These are phyloP conservation scores for Metschnikowia lunata DNA, from an alignment of 805 yeast genomes.

Conservation along the genomic window DNA sequence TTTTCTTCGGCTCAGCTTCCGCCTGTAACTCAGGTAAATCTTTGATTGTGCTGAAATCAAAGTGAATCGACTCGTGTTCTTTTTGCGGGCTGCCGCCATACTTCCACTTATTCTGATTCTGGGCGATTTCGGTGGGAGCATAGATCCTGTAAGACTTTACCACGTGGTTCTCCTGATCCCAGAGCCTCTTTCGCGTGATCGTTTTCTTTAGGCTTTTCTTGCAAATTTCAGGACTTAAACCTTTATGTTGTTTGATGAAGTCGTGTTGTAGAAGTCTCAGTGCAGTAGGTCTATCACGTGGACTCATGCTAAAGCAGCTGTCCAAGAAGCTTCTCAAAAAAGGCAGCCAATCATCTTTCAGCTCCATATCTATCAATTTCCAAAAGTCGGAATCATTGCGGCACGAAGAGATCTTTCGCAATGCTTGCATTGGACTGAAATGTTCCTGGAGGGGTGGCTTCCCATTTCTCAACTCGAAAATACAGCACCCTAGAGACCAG, in stretches of 20 bases:
- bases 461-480: conserved; percentile 66
- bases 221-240: conserved; percentile 7
- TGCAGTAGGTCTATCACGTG: conserved; percentile 30
- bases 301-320: conserved; percentile 33
- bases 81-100: conserved; percentile 9
- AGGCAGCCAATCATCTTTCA: conserved; percentile 19
- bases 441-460: conserved; percentile 56
- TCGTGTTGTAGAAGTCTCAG: conserved; percentile 29
- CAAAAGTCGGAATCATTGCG: conserved; percentile 27
- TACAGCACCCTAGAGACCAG: conserved; percentile 79
- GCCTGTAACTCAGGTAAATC: conserved; percentile 2
- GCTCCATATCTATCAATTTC: conserved; percentile 21
- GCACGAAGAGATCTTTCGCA: conserved; percentile 35
- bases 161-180: conserved; percentile 39
- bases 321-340: conserved; percentile 29
- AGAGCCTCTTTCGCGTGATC: conserved; percentile 32
- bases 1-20: background rate
- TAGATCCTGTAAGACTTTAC: conserved; percentile 28
- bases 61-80: conserved; percentile 22
- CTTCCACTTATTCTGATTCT: conserved; percentile 32
- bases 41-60: conserved; percentile 34
- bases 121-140: conserved; percentile 33
- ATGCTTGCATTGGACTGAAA: conserved; percentile 42
- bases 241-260: conserved; percentile 22
- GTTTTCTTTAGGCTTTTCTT: conserved; percentile 24